Conservation (phyloP, 2,329 filamentous ascomycete species). For the Aspergillus luchuensis region DNA sequence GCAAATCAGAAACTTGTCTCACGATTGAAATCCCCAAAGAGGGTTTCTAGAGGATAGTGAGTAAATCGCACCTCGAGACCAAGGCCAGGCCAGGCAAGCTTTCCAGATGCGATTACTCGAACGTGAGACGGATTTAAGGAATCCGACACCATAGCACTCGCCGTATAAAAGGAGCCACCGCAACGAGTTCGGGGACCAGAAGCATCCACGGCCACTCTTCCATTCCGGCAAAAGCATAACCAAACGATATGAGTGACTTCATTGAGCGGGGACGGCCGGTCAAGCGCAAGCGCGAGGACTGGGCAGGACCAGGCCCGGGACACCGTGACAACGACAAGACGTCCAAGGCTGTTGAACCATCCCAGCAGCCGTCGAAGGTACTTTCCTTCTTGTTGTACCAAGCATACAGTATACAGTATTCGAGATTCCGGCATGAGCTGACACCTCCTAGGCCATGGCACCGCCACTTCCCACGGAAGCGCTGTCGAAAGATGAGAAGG, state of each 20-base stretch:
- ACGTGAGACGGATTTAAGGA: neutral
- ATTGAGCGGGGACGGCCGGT: no score
- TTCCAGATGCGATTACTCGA: neutral
- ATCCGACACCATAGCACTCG: neutral
- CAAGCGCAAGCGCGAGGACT: no score
- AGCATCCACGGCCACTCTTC: no score
- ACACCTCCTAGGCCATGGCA: neutral
- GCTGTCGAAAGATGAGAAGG: neutral
- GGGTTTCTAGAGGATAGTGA: neutral
- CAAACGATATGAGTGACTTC: no score
- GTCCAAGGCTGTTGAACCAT: neutral
- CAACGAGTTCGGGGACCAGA: neutral
- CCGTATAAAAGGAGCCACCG: neutral
- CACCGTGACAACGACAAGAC: neutral
- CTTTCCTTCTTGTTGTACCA: neutral
- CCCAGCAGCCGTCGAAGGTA: neutral
- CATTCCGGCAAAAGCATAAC: no score
- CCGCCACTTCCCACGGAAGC: neutral
- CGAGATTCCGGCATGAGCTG: neutral
- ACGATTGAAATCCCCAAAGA: neutral
- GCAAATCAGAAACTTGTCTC: neutral
- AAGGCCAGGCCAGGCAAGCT: neutral
- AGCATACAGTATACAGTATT: neutral
- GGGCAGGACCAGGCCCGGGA: neutral
- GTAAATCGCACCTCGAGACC: neutral